Conservation (phyloP, 1,139 yeast species). For the Yamadazyma mexicana region DNA sequence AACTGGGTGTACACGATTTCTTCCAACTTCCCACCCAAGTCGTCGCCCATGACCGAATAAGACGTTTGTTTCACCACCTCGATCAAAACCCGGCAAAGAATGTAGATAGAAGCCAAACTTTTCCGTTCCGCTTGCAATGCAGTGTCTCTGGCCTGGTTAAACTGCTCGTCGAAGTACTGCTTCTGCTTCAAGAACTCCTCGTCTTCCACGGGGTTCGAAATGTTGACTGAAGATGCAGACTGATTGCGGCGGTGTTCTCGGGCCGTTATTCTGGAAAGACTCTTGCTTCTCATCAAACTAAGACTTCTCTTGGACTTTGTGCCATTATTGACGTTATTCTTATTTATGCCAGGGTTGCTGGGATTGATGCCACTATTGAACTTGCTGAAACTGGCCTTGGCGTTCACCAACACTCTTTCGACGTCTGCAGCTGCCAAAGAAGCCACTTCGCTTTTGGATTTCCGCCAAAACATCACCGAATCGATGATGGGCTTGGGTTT, state of each 20-base stretch:
- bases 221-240: constrained; percentile 29
- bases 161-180: constrained; percentile 37
- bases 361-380: constrained; percentile 9
- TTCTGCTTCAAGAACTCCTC: constrained; percentile 24
- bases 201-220: constrained; percentile 2
- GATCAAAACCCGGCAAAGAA: constrained; percentile 87
- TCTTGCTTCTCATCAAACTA: constrained; percentile 42
- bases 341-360: constrained; percentile 12
- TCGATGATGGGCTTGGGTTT: constrained; percentile 97
- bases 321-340: constrained; percentile 12
- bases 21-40: constrained; percentile 79
- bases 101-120: constrained; percentile 81
- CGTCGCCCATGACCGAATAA: constrained; percentile 69
- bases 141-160: constrained; percentile 61
- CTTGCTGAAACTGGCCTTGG: constrained; percentile 19
- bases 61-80: constrained; percentile 92
- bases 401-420: constrained; percentile 36
- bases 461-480: constrained; percentile 98
- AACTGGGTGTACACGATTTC: constrained; percentile 92
- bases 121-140: constrained; percentile 86
- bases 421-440: constrained; percentile 69
- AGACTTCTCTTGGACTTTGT: constrained; percentile 38
- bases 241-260: constrained; percentile 38
- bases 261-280: constrained; percentile 34
- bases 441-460: constrained; percentile 83